Conservation (phyloP, 257 asterid species). For the Capsicum baccatum region DNA sequence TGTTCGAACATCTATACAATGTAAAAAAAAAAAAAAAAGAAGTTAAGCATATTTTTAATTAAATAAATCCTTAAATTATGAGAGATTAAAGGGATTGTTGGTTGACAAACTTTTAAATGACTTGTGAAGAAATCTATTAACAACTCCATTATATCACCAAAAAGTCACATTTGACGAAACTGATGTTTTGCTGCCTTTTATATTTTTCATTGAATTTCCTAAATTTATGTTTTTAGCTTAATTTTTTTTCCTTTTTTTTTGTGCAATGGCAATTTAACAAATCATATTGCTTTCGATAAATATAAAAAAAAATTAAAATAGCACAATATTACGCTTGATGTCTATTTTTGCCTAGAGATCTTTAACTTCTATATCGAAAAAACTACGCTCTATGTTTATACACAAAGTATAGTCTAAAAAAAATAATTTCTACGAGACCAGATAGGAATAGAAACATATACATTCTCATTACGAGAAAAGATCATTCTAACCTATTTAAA, state of each 20-base stretch:
- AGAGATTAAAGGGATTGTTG: not conserved
- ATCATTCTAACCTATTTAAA: no score
- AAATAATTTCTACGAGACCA: no score
- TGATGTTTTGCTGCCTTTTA: not conserved
- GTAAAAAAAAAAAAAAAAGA: no score
- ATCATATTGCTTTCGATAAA: not conserved
- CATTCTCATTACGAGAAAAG: no score
- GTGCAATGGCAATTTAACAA: not conserved
- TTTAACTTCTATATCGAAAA: no score
- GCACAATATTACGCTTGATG: no score
- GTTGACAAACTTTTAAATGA: not conserved
- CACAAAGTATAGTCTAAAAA: no score
- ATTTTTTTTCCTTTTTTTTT: not conserved
- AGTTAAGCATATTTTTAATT: no score
- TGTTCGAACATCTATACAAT: no score
- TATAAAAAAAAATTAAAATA: not conserved
- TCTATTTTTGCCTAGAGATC: no score
- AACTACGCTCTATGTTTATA: no score
- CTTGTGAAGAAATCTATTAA: not conserved
- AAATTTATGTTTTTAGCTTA: not conserved
- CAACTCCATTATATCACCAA: not conserved
- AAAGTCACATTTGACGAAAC: not conserved
- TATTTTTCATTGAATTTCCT: not conserved
- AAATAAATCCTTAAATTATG: not conserved
- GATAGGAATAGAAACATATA: no score